Evolutionary conservation across 176 grass and related monocot species (phyloP).

Genomic region (Oryza brachyantha): DNA sequence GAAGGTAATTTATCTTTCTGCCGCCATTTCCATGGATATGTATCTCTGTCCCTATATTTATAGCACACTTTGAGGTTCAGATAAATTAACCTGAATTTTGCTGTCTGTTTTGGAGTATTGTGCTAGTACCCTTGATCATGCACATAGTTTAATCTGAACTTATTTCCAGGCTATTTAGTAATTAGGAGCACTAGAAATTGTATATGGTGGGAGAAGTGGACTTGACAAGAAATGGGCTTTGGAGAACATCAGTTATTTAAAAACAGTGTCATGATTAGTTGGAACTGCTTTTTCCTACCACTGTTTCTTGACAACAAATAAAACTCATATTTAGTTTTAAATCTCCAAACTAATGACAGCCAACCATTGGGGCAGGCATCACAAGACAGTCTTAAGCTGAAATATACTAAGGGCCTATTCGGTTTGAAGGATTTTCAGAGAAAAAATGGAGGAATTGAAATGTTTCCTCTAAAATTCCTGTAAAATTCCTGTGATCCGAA

Average conservation of each 20-base stretch:
- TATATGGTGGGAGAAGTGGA: not conserved
- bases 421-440: too few relatives aligned
- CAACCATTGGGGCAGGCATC: not conserved
- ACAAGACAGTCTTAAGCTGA: not conserved
- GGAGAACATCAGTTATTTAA: not conserved
- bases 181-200: not conserved
- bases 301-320: too few relatives aligned
- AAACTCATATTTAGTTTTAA: not conserved
- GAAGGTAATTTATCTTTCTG: conserved; percentile 46
- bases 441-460: too few relatives aligned
- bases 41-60: too few relatives aligned
- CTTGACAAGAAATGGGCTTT: not conserved
- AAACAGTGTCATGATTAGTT: not conserved
- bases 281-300: not conserved
- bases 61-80: not conserved
- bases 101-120: not conserved
- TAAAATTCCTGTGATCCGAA: too few relatives aligned
- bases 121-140: not conserved
- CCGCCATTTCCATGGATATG: not conserved
- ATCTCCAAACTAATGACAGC: not conserved
- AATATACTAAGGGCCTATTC: too few relatives aligned
- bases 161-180: not conserved
- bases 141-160: not conserved
- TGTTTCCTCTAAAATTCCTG: too few relatives aligned
- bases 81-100: not conserved